Conservation (phyloP, 2,329 filamentous ascomycete genomes). For the Botrytis cinerea region DNA sequence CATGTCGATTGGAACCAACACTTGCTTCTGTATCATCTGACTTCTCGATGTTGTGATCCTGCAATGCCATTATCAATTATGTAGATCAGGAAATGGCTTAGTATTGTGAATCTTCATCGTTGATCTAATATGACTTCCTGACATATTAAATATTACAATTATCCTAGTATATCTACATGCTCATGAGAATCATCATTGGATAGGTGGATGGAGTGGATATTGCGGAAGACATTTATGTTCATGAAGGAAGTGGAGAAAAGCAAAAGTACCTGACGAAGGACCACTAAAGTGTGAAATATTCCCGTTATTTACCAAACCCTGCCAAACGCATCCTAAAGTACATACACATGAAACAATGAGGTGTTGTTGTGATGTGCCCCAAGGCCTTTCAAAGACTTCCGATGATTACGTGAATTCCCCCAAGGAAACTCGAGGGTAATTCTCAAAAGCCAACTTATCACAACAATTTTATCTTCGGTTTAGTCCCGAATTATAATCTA, state of each 20-base stretch:
- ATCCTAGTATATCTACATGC: neutral
- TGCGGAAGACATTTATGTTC: neutral
- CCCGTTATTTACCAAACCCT: neutral
- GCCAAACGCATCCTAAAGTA: neutral
- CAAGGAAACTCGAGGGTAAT: neutral
- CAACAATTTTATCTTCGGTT: neutral
- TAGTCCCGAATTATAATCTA: neutral
- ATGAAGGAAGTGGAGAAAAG: neutral
- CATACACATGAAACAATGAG: neutral
- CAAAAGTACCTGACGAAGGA: neutral
- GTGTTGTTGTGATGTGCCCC: neutral
- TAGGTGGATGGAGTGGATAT: neutral
- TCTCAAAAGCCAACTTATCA: neutral
- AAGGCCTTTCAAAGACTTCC: neutral
- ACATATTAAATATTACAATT: neutral
- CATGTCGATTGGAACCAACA: neutral
- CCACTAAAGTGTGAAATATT: neutral
- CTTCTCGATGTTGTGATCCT: neutral
- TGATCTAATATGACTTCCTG: neutral
- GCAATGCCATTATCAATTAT: neutral
- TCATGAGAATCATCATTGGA: neutral
- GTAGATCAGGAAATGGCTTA: neutral
- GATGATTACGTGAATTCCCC: neutral
- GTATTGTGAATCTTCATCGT: neutral
- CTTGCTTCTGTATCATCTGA: neutral